Evolutionary conservation across 306 rosid genomes (phyloP).

Genomic region (Delonix regia): DNA sequence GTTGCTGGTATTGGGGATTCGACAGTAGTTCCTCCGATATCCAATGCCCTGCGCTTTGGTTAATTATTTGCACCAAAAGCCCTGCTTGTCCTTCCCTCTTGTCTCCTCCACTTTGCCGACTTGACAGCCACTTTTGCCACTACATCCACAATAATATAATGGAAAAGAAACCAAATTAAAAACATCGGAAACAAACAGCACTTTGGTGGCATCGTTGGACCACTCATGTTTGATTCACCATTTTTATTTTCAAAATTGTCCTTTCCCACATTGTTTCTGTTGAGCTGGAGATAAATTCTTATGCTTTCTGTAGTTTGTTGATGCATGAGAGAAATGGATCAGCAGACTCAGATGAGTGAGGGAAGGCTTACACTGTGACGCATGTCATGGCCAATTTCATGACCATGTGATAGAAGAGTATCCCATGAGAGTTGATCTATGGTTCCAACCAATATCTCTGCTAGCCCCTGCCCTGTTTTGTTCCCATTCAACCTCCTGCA

Average conservation of each 20-base stretch:
- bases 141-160: slow-evolving; percentile 25
- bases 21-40: slow-evolving; percentile 47
- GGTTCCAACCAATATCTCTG: slow-evolving; percentile 57
- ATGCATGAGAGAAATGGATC: background rate
- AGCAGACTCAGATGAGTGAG: background rate
- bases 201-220: slow-evolving; percentile 15
- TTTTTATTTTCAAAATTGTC: background rate
- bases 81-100: slow-evolving; percentile 63
- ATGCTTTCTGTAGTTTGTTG: background rate
- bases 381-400: slow-evolving; percentile 62
- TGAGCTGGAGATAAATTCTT: background rate
- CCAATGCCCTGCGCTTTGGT: slow-evolving; percentile 57
- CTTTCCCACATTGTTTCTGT: background rate
- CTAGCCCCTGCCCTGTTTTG: slow-evolving; percentile 50
- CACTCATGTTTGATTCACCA: slow-evolving; percentile 31
- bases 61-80: slow-evolving; percentile 68
- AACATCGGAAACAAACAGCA: slow-evolving; percentile 19
- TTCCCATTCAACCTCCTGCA: slow-evolving; percentile 58
- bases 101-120: slow-evolving; percentile 72
- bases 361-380: slow-evolving; percentile 61
- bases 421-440: slow-evolving; percentile 71
- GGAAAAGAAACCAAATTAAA: background rate
- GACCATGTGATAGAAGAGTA: slow-evolving; percentile 56
- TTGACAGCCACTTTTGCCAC: slow-evolving; percentile 86
- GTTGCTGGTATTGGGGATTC: slow-evolving; percentile 49